Base-by-base conservation (phyloP, 164 flowering plant species). In the Magnolia sinica region DNA sequence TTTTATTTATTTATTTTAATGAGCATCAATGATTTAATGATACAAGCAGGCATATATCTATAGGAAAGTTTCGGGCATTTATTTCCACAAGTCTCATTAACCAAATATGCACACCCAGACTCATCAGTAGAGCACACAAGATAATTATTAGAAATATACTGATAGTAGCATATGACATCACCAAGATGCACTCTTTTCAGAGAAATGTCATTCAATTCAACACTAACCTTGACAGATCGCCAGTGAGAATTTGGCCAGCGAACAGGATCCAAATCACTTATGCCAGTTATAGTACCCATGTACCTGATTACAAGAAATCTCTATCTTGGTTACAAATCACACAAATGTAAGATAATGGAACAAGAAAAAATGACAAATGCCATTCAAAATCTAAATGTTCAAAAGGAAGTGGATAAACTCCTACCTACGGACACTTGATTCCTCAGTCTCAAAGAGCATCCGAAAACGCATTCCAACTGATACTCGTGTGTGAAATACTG, bases 281-380 rank as follows among this genome's bases (percentile, higher is more conserved):
- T 93, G 72, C 96, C 96, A 73, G 98, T 93, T 76, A 93, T 91
- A 2, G 98, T 93, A 49, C 98, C 98, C 98, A 93, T 93, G 82
- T 93, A 91, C 82, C 98, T 93, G 85, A 80, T 61, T 8, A 52
- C 16, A 74, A 55, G 61, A 8, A 55, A 55, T 2, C 61, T 55
- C 18, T 8, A 37, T 37, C 45, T 37, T 37, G 7, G 6, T 37
- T 37, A 37, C 61, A 55, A 16, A 55, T 55, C 13, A 16, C 11
- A 55, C 61, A 55, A 55, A 16, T 37, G 45, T 37, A 55, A 55
- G 16, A 55, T 55, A 55, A 11, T 55, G 61, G 61, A 11, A 55
- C 13, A 16, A 13, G 18, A 55, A 8, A 8, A 55, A 55, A 55
- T 55, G 61, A 11, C 8, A 11, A 11, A 11, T 55, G 61, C 61